A percentile compares a stretch with the other conserved stretches of the same genome.
phyloP scores from a whole-genome alignment of 208 protist species.

The Tetramitus jugosus region DNA sequence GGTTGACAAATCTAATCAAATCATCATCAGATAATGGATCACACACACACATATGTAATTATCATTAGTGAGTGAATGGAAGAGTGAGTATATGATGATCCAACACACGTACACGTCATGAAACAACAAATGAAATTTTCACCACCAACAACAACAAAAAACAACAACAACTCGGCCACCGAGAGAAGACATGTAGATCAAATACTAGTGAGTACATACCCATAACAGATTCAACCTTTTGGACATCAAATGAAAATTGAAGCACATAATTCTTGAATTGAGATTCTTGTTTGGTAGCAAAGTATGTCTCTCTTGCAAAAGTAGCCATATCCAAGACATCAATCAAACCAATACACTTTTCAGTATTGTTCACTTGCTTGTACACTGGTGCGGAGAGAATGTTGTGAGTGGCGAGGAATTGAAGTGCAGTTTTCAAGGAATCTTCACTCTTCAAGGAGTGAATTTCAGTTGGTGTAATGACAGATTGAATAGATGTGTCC shows the following conservation, averaged over 20 bases:
- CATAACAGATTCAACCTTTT: constrained; percentile 13
- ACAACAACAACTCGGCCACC: too few species aligned
- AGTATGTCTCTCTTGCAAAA: not conserved
- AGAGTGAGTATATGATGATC: too few species aligned
- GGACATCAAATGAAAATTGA: constrained; percentile 19
- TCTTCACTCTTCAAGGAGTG: not conserved
- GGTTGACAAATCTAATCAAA: not conserved
- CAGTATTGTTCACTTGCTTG: too few species aligned
- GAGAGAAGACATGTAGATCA: too few species aligned
- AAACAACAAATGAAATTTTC: too few species aligned
- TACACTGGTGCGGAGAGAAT: constrained; percentile 1
- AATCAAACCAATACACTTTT: constrained; percentile 1
- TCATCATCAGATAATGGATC: too few species aligned
- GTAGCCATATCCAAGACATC: constrained; percentile 15
- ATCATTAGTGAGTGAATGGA: too few species aligned
- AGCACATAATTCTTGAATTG: constrained; percentile 17
- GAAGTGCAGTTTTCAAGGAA: too few species aligned
- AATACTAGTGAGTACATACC: constrained; percentile 3
- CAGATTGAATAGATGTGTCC: too few species aligned
- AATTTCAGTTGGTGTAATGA: not conserved
- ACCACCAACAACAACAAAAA: too few species aligned
- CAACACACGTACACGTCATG: too few species aligned
- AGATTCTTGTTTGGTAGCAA: not conserved
- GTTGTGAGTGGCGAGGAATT: not conserved
- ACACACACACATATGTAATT: too few species aligned